Evolutionary conservation across 148 eudicot genomes (phyloP).

Genomic region (Fagopyrum homotropicum): DNA sequence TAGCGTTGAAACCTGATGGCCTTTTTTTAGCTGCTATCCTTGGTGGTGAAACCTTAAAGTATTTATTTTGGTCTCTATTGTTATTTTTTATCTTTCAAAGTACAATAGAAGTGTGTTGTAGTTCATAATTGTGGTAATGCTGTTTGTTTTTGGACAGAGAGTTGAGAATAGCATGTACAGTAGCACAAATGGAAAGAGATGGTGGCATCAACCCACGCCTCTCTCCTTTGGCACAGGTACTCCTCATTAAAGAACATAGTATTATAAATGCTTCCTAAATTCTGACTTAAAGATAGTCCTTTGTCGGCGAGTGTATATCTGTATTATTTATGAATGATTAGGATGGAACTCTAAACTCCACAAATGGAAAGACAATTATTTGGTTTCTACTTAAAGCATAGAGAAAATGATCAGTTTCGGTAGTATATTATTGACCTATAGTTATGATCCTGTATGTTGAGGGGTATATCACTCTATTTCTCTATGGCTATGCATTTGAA

Average conservation of each 20-base stretch:
- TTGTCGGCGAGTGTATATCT: not conserved
- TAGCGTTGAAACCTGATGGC: slow-evolving; percentile 96
- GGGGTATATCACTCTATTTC: not conserved
- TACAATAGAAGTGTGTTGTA: slow-evolving; percentile 5
- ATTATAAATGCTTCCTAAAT: not conserved
- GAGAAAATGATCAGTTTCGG: not conserved
- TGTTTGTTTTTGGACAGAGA: slow-evolving; percentile 49
- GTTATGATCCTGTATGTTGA: not conserved
- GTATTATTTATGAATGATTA: not conserved
- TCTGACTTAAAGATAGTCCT: not conserved
- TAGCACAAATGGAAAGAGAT: slow-evolving; percentile 98
- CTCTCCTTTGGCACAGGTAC: slow-evolving; percentile 94
- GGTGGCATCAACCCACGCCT: slow-evolving; percentile 97
- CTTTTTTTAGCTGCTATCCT: slow-evolving; percentile 96
- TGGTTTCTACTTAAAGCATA: not conserved
- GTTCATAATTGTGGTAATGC: not conserved
- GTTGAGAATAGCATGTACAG: slow-evolving; percentile 90
- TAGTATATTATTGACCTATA: not conserved
- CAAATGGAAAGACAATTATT: not conserved
- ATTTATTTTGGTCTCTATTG: slow-evolving; percentile 18
- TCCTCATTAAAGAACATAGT: slow-evolving; percentile 2
- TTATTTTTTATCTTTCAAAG: not conserved
- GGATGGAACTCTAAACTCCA: not conserved
- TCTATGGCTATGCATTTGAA: not conserved
- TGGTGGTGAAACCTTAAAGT: slow-evolving; percentile 94